Base-by-base conservation (phyloP, 768 basidiomycete species). In the Leccinum disarticulatum region DNA sequence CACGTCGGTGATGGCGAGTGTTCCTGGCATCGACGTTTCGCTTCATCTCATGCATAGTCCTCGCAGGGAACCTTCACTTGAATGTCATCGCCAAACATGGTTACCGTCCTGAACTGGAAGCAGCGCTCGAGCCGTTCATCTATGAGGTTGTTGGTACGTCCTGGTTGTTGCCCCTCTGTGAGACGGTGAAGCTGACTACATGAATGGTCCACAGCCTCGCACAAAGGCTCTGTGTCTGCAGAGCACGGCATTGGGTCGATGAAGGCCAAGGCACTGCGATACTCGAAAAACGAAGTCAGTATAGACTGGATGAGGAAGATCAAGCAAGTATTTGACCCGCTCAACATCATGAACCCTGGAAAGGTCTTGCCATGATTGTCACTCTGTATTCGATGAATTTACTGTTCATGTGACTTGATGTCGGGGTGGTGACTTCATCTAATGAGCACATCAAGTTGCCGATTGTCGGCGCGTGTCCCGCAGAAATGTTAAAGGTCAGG, bases 171-270 rank as follows among this genome's bases (percentile, higher is more conserved):
- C 28, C 11, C 17, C 27, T 30, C 2, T 14, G 6, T n/a, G 22
- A 15, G 46, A 30, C 17, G 9, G 14, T n/a, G 3, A 30, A 54
- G 52, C 58, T 61, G 33, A 59, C 62, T 47, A 31, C 27, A n/a
- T 19, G 41, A 35, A 53, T 48, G 14, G 13, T 30, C 17, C 54
- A 22, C 62, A 93, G 90, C 87, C 19, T 85, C 84, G 1, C 82
- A 90, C 69, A 83, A 86, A 54, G 96, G 96, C 8, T 98, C 96
- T 0, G 86, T 99, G 64, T 98, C 95, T 6, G 96, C 96, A 2
- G 96, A 99, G 70, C 96, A 99, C 72, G 96, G 96, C 6, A 87
- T 99, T 55, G 95, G 96, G n/a, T 82, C 88, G 0, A 93, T 93
- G 90, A 98, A 98, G 78, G 90, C 91, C 0, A 86, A 90, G 57